These are phyloP conservation scores for Apophysomyces elegans DNA, from an alignment of 371 early-diverging fungal genomes.

Conservation along the genomic window DNA sequence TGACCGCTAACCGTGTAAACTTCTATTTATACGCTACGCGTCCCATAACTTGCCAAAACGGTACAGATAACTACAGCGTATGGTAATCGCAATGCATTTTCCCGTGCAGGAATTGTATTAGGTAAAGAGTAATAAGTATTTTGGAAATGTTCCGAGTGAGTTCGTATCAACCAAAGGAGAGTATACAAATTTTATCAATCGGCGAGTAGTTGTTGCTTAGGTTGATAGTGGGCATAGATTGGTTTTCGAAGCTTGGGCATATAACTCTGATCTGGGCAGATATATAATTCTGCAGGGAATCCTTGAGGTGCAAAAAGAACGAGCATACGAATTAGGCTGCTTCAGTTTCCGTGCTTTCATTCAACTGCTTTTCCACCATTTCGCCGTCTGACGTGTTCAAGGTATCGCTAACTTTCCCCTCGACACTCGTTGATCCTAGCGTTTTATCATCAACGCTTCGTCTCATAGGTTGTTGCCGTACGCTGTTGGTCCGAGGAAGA, in stretches of 20 bases:
- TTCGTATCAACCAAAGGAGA: not conserved
- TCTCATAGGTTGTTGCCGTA: not conserved
- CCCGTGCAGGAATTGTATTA: not conserved
- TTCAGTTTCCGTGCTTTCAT: not conserved
- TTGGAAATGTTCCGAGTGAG: not conserved
- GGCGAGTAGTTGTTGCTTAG: not conserved
- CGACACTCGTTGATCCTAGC: not conserved
- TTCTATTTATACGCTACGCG: no score
- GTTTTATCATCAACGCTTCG: slow-evolving; percentile 5
- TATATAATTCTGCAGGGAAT: no score
- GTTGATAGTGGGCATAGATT: not conserved
- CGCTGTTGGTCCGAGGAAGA: slow-evolving; percentile 18
- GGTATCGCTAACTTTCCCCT: not conserved
- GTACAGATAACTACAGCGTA: no score
- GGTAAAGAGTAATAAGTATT: slow-evolving; percentile 1
- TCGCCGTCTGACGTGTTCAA: not conserved
- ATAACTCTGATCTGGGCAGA: no score
- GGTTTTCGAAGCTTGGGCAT: not conserved
- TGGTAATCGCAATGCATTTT: no score
- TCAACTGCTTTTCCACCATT: not conserved
- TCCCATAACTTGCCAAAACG: no score
- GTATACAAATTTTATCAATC: not conserved
- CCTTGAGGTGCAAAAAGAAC: not conserved
- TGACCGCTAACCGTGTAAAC: no score
- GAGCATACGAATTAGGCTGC: not conserved